Base-by-base conservation (phyloP, 164 flowering plant species). In the Buxus sempervirens region DNA sequence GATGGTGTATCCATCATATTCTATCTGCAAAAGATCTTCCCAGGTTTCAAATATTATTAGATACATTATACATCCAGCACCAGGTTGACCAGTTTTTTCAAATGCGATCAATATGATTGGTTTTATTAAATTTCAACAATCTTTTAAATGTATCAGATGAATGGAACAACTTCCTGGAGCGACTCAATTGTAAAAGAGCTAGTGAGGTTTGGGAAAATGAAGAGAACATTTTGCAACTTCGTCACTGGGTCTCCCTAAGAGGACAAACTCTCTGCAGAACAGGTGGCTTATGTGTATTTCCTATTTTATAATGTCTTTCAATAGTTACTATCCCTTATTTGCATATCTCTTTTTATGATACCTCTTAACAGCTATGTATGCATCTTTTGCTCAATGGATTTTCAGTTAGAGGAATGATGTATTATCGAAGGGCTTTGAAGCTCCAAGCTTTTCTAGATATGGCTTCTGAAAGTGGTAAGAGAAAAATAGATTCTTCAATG, bases 331-430 rank as follows among this genome's bases (percentile, higher is more conserved):
- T 14, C 38, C 16, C 27, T 68, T 1, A 32, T 32, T 32, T 32
- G 38, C 38, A 32, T 32, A 32, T 32, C 3, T 32, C 7, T 32
- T 32, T 59, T 67, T 45, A 59, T 13, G 57, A 23, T 68, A 60
- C 51, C 51, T 32, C 56, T 22, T 54, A 15, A 25, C 42, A 58
- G 18, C 25, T 60, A 27, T 27, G 3, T 23, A 42, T 14, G 51
- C 16, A 61, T 59, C 56, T 58, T 60, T n/a, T 66, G 56, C 64
- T 26, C 42, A 58, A 42, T n/a, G 25, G 45, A 45, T 1, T 48
- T 85, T 80, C 90, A 93, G 99, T 96, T 60, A 82, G 98, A 76
- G 98, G 98, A 42, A 96, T 96, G 99, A 96, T 96, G 99, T 96
- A 96, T 54, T 96, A 93, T 62, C 79, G 93, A 63, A 83, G 95